These are phyloP conservation scores for Yarrowia alimentaria DNA, from an alignment of 805 yeast species.

Conservation along the genomic window DNA sequence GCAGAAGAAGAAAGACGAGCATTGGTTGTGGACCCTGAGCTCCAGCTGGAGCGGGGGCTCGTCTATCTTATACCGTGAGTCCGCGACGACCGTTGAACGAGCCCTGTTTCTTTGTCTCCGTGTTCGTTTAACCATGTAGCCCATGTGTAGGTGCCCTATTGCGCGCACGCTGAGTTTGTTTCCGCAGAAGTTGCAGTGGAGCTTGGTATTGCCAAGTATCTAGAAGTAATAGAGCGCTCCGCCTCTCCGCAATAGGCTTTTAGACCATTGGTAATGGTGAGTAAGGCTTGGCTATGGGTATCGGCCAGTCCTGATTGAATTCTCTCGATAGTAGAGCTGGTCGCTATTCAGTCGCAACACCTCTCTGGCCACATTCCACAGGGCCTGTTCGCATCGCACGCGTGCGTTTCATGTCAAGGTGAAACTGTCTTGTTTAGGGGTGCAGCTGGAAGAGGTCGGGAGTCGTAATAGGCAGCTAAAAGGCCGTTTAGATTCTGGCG, in stretches of 20 bases:
- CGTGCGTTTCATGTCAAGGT: conserved; percentile 21
- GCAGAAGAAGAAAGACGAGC: conserved; percentile 1
- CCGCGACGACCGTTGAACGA: too few species aligned
- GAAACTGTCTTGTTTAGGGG: conserved; percentile 15
- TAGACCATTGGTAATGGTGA: background rate
- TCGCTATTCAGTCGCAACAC: too few species aligned
- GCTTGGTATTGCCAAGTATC: conserved; percentile 19
- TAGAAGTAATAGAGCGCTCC: too few species aligned
- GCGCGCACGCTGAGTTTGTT: conserved; percentile 6
- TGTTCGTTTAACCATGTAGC: background rate
- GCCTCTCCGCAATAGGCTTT: too few species aligned
- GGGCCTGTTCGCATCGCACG: background rate
- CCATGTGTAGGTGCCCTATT: conserved; percentile 14
- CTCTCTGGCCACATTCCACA: background rate
- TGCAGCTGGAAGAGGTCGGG: too few species aligned
- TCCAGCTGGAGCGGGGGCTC: background rate
- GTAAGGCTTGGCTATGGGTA: background rate
- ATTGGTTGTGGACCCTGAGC: background rate
- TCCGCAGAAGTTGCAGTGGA: background rate
- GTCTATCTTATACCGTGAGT: conserved; percentile 7
- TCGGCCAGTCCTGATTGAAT: too few species aligned
- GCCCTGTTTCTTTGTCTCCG: conserved; percentile 13
- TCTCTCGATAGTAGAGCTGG: too few species aligned
- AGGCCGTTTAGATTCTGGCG: too few species aligned
- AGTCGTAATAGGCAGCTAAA: too few species aligned